Evolutionary conservation across 768 basidiomycete species (phyloP).

Genomic region (Trametes sanguinea): DNA sequence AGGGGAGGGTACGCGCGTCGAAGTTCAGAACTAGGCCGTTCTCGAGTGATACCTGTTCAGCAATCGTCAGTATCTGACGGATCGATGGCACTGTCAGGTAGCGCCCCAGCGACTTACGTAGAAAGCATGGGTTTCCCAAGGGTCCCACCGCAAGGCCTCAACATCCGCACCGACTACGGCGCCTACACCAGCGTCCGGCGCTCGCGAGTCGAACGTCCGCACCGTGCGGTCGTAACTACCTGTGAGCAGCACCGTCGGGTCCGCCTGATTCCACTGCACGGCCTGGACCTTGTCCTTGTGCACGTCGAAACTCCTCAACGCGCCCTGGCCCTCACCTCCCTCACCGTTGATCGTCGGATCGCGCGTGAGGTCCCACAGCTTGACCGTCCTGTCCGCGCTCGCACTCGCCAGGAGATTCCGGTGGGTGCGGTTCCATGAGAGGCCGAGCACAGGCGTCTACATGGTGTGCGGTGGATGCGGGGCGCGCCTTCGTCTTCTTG

Average conservation of each 20-base stretch:
- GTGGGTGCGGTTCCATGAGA: constrained; percentile 91
- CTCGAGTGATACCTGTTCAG: constrained; percentile 81
- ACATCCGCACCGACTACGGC: constrained; percentile 89
- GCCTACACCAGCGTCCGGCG: constrained; percentile 81
- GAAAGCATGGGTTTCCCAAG: constrained; percentile 86
- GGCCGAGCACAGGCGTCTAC: constrained; percentile 91
- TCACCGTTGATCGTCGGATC: constrained; percentile 55
- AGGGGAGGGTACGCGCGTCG: constrained; percentile 82
- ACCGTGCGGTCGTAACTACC: constrained; percentile 96
- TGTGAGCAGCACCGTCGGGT: constrained; percentile 88
- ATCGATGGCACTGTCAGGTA: too few relatives aligned
- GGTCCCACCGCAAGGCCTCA: constrained; percentile 94
- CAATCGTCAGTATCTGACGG: background rate
- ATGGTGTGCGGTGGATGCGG: constrained; percentile 67
- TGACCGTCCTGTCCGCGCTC: constrained; percentile 93
- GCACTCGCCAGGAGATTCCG: constrained; percentile 91
- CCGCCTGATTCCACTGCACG: constrained; percentile 90
- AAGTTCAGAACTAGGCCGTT: constrained; percentile 93
- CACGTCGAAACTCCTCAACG: constrained; percentile 81
- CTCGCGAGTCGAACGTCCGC: constrained; percentile 89
- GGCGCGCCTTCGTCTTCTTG: constrained; percentile 77
- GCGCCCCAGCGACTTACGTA: constrained; percentile 51
- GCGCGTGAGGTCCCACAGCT: constrained; percentile 92
- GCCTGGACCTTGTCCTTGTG: constrained; percentile 96
- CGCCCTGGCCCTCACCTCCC: constrained; percentile 50